Percentiles rank a stretch among this genome's conserved stretches.
Conservation (phyloP, 2,329 filamentous ascomycete species). For the Aspergillus sp. region DNA sequence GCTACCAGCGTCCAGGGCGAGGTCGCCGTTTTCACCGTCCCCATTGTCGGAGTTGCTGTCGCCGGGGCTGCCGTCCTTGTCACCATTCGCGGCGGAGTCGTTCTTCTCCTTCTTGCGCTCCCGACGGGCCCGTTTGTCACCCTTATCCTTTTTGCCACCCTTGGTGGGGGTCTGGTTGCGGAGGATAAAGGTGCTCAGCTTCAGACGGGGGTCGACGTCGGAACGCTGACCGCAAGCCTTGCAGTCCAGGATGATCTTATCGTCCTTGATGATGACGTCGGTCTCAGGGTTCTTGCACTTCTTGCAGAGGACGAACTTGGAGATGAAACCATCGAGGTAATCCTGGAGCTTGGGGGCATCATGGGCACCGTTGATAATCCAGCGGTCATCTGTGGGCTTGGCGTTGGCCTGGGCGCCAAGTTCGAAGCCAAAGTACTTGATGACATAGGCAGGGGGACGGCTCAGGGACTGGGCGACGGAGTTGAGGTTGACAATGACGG, state of each 20-base stretch:
- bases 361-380: constrained; percentile 99
- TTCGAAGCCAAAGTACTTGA: constrained; percentile 99
- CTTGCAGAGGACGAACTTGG: constrained; percentile 98
- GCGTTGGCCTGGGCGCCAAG: constrained; percentile 98
- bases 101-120: constrained; percentile 74
- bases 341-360: constrained; percentile 95
- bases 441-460: constrained; percentile 89
- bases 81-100: constrained; percentile 54
- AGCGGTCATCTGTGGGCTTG: constrained; percentile 94
- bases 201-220: constrained; percentile 87
- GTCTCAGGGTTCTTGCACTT: constrained; percentile 99
- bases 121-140: constrained; percentile 80
- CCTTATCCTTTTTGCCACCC: constrained; percentile 94
- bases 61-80: constrained; percentile 59
- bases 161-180: constrained; percentile 86
- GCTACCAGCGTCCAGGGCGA: constrained; percentile 69
- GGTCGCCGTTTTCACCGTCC: constrained; percentile 63
- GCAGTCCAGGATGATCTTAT: constrained; percentile 89
- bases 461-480: constrained; percentile 89
- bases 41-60: constrained; percentile 64
- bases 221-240: constrained; percentile 96
- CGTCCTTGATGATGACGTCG: constrained; percentile 91
- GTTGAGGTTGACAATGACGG: constrained; percentile 92
- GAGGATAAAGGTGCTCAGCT: constrained; percentile 94
- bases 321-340: constrained; percentile 96